Base-by-base conservation (phyloP, 257 asterid species). In the Gynochthodes officinalis region DNA sequence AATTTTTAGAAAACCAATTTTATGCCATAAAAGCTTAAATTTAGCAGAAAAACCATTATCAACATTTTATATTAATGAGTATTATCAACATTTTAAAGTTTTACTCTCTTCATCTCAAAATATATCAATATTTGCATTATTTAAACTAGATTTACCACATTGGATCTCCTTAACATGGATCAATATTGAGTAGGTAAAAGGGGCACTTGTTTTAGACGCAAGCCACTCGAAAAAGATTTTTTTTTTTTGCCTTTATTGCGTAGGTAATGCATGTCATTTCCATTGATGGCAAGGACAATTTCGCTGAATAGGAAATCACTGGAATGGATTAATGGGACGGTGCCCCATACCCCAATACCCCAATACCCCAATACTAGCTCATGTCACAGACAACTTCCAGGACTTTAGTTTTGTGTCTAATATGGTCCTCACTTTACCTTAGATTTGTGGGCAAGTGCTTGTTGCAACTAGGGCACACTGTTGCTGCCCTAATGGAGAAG, bases 271-370 rank as follows among this genome's bases (percentile, higher is more conserved):
- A 76, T 75, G 86, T 58, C 76, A 70, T 75, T n/a, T 75, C 69
- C 64, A 75, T 74, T 74, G 77, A 76, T 67, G 68, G 37, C 30
- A 70, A 73, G 54, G 79, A 72, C 69, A 82, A 81, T 18, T 18
- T 63, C 75, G 86, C 76, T 84, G 88, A 86, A 81, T 80, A 37
- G 91, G 88, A 86, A 66, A 77, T 79, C 88, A 84, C 86, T 78
- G 23, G 68, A 53, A 44, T 67, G 73, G 44, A 68, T 48, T 48
- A 59, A 67, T 58, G 74, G 71, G 67, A 73, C 66, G 73, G 75
- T 57, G 48, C 81, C 49, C 76, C 69, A 40, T 69, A 2, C 27
- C 19, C 39, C 18, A n/a, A 5, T 7, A 64, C 0, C 10, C n/a
- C 40, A 30, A 16, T 57, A 19, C 72, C 8, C n/a, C 1, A 69